Evolutionary conservation across 2,329 filamentous ascomycete genomes (phyloP), one percentile per base, ranked within the genome.

Genomic region (Microascus cirrosus): DNA sequence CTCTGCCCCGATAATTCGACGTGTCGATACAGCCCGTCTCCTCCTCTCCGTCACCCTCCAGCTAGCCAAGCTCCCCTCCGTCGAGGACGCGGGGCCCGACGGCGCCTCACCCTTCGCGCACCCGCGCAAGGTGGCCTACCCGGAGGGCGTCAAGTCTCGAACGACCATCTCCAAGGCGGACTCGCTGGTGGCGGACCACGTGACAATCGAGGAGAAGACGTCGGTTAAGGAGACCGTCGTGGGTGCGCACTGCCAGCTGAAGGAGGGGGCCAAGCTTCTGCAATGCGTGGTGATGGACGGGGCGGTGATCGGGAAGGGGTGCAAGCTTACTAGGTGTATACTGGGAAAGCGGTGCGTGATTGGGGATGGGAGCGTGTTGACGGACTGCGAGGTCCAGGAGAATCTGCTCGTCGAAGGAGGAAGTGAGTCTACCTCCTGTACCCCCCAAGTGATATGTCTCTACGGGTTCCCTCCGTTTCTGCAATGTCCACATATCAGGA

Each of bases 211-310:
- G 66, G 89, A 93, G 65, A 93, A 93, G 69, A 86, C 84, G 25
- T 87, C 91, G n/a, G 88, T 99, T 73, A 96, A 96, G 70, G 90
- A 96, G 71, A 87, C 80, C 42, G 90, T 96, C 34, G 83, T 99
- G 48, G 94, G 94, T 2, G 84, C 89, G 4, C 90, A 90, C 64
- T 95, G 90, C 69, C 86, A 89, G 65, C 93, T 99, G 62, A 85
- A 86, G 61, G 85, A 87, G 63, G 90, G 91, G n/a, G 90, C 88
- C 34, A 89, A 92, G 63, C 73, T 99, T 52, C 85, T 84, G n/a
- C 83, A 92, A 62, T 97, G 93, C 70, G 72, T 97, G 54, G 74
- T 97, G 22, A 96, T 97, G 90, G 93, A 97, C 60, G 90, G 90
- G 3, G 92, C 89, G 0, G 85, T 89, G 8, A 80, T 99, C 13